These are phyloP conservation scores for Zalaria obscura DNA, from an alignment of 2,329 filamentous ascomycete genomes.

Conservation along the genomic window DNA sequence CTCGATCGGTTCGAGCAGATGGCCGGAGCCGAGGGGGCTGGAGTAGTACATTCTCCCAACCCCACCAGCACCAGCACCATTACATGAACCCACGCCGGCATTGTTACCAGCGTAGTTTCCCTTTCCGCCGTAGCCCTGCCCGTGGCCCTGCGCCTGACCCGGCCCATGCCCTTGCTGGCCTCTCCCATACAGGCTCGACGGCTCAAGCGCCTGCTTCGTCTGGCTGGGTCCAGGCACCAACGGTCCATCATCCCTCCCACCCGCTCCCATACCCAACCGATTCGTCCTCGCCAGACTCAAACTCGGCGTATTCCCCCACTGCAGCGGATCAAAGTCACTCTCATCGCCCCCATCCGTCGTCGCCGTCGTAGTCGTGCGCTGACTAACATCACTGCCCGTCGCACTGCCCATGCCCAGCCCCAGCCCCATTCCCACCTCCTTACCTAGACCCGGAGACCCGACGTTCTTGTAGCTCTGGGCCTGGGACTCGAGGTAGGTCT, in stretches of 20 bases:
- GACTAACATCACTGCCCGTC: slow-evolving; percentile 20
- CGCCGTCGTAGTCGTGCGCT: slow-evolving; percentile 11
- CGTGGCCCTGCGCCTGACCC: no score
- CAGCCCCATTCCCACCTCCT: no score
- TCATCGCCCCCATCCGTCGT: background rate
- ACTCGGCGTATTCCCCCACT: slow-evolving; percentile 33
- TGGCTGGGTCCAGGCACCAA: slow-evolving; percentile 33
- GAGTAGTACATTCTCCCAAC: slow-evolving; percentile 13
- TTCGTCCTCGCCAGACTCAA: slow-evolving; percentile 15
- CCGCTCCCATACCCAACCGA: slow-evolving; percentile 27
- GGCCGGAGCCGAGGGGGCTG: slow-evolving; percentile 21
- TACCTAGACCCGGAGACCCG: slow-evolving; percentile 6
- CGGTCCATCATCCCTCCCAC: slow-evolving; percentile 42
- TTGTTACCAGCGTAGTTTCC: background rate
- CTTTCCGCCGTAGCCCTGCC: no score
- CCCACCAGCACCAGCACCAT: no score
- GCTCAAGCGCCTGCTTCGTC: slow-evolving; percentile 8
- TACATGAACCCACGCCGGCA: background rate
- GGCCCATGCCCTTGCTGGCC: slow-evolving; percentile 1
- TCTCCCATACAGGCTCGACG: slow-evolving; percentile 5
- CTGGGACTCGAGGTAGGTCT: slow-evolving; percentile 58
- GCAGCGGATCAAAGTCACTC: slow-evolving; percentile 27
- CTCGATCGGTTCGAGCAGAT: slow-evolving; percentile 34
- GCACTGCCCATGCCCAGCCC: slow-evolving; percentile 1
- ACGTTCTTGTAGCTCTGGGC: slow-evolving; percentile 49